phyloP scores from a whole-genome alignment of 768 basidiomycete species.

The Hydnum rufescens region DNA sequence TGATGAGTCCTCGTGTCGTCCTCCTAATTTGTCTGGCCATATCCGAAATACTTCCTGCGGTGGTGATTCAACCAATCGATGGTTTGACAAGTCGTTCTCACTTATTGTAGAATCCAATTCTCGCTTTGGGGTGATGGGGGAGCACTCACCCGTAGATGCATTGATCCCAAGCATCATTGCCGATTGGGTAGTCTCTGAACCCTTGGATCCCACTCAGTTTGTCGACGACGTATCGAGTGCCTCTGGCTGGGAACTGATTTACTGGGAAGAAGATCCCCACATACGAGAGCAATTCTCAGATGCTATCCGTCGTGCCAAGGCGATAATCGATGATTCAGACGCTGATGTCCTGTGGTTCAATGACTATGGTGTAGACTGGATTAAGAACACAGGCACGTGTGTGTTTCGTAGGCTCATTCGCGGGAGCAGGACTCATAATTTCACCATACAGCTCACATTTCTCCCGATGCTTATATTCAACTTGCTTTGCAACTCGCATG shows the following conservation, averaged over 20 bases:
- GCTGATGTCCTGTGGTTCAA: constrained; percentile 64
- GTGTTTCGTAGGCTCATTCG: not conserved
- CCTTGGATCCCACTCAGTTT: constrained; percentile 34
- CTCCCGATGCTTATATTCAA: constrained; percentile 76
- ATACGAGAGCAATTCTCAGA: constrained; percentile 34
- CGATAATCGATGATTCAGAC: constrained; percentile 63
- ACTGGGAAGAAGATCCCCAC: constrained; percentile 52
- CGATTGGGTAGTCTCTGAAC: constrained; percentile 60
- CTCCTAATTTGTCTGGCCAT: constrained; percentile 29
- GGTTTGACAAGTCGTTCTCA: constrained; percentile 76
- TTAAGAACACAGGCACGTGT: constrained; percentile 45
- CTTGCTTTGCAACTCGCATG: constrained; percentile 85
- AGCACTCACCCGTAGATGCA: constrained; percentile 82
- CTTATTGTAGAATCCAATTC: constrained; percentile 67
- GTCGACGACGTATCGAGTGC: constrained; percentile 6
- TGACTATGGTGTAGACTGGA: constrained; percentile 75
- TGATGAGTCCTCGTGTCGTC: constrained; percentile 12
- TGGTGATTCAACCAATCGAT: constrained; percentile 52
- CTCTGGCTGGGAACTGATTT: constrained; percentile 36
- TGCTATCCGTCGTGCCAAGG: constrained; percentile 36
- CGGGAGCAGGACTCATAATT: not conserved
- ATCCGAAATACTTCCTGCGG: constrained; percentile 47
- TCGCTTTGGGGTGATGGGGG: constrained; percentile 71
- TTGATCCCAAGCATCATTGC: constrained; percentile 72
- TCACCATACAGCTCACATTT: constrained; percentile 25